Percentiles rank a stretch among this genome's conserved stretches.
Evolutionary conservation across 2,329 filamentous ascomycete genomes (phyloP).

Genomic region (Thermothelomyces thermophilus): DNA sequence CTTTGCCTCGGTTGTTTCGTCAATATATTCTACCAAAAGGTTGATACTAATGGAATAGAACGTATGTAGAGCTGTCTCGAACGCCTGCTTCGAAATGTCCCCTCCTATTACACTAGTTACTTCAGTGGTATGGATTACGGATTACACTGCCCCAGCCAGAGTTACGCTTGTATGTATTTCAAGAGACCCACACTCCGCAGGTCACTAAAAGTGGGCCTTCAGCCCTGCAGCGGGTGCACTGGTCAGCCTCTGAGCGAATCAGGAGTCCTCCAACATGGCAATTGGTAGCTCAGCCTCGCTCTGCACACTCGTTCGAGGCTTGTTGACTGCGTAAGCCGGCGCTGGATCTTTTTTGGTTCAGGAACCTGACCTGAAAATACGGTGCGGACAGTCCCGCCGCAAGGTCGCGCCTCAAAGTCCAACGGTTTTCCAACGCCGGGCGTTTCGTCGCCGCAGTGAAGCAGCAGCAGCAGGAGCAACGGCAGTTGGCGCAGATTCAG

Average conservation of each 20-base stretch:
- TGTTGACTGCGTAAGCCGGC: conserved; percentile 1
- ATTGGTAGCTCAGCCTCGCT: conserved; percentile 14
- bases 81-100: no score
- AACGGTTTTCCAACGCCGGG: neutral
- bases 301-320: conserved; percentile 1
- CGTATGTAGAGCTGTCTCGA: no score
- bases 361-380: conserved; percentile 1
- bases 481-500: neutral
- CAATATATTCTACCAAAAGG: no score
- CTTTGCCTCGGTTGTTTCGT: no score
- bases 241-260: conserved; percentile 8
- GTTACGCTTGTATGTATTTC: neutral
- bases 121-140: no score
- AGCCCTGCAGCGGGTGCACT: conserved; percentile 2
- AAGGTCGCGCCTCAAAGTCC: neutral
- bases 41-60: no score
- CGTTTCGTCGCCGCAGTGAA: neutral
- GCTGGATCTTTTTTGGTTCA: neutral
- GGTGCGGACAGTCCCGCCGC: conserved; percentile 1
- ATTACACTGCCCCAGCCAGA: no score
- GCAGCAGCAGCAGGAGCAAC: no score
- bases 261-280: neutral
- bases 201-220: neutral
- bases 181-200: neutral
- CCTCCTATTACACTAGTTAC: no score